Base-by-base conservation (phyloP, 768 basidiomycete species). In the Lactarius evosmus region DNA sequence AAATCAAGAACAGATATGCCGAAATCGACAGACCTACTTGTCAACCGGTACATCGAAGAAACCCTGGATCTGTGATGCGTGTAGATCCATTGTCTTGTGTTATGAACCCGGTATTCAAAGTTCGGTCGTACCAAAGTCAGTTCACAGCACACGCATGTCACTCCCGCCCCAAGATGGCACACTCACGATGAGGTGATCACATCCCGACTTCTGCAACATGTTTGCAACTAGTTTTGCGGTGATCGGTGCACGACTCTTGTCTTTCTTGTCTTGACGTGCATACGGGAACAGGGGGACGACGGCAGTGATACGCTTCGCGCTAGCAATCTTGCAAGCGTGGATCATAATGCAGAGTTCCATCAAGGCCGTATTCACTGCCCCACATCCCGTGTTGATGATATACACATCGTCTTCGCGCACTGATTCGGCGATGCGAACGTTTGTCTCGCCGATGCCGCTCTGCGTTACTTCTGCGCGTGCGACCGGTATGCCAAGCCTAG, bases 311-410 rank as follows among this genome's bases (percentile, higher is more conserved):
- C 97, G 82, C 76, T 91, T 92, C 53, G 97, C 95, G 68, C 93
- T 96, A n/a, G 97, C 96, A 71, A 98, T 98, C 79, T 95, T 96
- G 86, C 96, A 97, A 11, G 97, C 95, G 74, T 98, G 95, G 72
- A 98, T 94, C 93, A 99, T 96, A 72, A 98, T 98, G 74, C 95
- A 93, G 52, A 95, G 84, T 75, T 98, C 97, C 94, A 99, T 98
- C 67, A 99, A 85, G 44, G 95, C 83, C 30, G 93, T 95, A 73
- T 98, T 98, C 70, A 98, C 85, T 61, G 86, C 79, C 27, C 89
- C 86, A 70, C 88, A 88, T 16, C 93, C 90, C 41, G 93, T 93
- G 77, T 95, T 97, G 79, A 99, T 88, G 75, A 99, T 98, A 78
- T 98, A 99, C 56, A 98, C 96, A 74, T 98, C 97, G 75, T 94